phyloP scores from a whole-genome alignment of 768 basidiomycete genomes.

The Suillus decipiens region DNA sequence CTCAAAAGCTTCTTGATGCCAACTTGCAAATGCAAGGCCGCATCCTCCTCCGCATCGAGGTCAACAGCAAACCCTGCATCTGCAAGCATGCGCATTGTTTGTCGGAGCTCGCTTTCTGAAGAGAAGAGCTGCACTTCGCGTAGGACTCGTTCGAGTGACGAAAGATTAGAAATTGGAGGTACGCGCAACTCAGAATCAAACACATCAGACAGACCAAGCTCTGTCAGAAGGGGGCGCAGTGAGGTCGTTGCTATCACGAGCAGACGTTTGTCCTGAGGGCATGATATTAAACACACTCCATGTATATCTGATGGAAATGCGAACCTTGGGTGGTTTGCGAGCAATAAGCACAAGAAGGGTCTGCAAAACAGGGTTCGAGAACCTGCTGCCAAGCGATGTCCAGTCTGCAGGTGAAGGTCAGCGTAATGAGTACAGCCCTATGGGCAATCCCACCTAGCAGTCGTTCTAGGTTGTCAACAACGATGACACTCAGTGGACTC shows the following conservation, averaged over 20 bases:
- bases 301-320: constrained; percentile 14
- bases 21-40: constrained; percentile 60
- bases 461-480: constrained; percentile 93
- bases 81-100: constrained; percentile 64
- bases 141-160: constrained; percentile 74
- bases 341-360: constrained; percentile 85
- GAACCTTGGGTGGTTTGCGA: constrained; percentile 89
- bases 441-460: constrained; percentile 66
- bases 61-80: constrained; percentile 69
- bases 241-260: constrained; percentile 93
- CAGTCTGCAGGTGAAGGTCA: constrained; percentile 62
- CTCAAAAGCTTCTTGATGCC: constrained; percentile 95
- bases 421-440: background rate
- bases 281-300: background rate
- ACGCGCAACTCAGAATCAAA: constrained; percentile 90
- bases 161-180: constrained; percentile 74
- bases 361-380: constrained; percentile 93
- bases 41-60: constrained; percentile 44
- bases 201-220: constrained; percentile 84
- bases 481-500: constrained; percentile 93
- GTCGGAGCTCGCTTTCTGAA: constrained; percentile 50
- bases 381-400: constrained; percentile 95
- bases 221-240: constrained; percentile 78
- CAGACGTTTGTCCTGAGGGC: constrained; percentile 78
- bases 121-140: constrained; percentile 78